Evolutionary conservation across 257 asterid genomes (phyloP), one percentile per base, ranked within the genome.

Genomic region (Gentiana straminea): DNA sequence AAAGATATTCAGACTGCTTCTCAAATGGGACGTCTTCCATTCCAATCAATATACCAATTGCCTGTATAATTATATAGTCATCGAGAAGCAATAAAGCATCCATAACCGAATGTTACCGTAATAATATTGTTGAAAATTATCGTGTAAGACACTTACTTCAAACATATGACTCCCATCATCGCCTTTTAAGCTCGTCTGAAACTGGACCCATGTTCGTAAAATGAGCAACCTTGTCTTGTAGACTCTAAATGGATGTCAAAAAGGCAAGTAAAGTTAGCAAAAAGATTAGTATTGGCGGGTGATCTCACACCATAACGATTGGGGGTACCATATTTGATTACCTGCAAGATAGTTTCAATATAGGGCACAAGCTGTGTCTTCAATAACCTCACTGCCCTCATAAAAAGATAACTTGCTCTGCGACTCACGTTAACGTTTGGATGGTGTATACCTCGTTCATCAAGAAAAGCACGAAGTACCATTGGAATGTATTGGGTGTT

Each of bases 101-200:
- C 53, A 57, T 52, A n/a, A 34, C 1, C n/a, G n/a, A 36, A 24
- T 11, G 57, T 37, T 41, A 54, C 52, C 46, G 33, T 43, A 43
- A 64, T 58, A 51, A 52, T 49, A 65, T 58, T 43, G 56, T 52
- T 49, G 51, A 50, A 49, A 49, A 24, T 46, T 1, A 55, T 49
- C 3, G 64, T 50, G 59, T 38, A 52, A 48, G 33, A 36, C 15
- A 61, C 43, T 51, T 67, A 88, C 99, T 95, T 92, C 97, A 79
- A 88, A 88, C 66, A 88, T 86, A 71, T 88, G 91, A 73, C 89
- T 92, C 58, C 94, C 95, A 64, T 92, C 99, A 73, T 92, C 94
- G 63, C 81, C 71, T 62, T 90, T 80, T 13, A 60, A 67, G 67
- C 47, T 72, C 82, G 48, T 80, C 78, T 32, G 78, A 69, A 66